A percentile compares a stretch with the other conserved stretches of the same genome.
These are phyloP conservation scores for Chloropicon primus DNA, from an alignment of 139 green algal genomes.

Conservation along the genomic window DNA sequence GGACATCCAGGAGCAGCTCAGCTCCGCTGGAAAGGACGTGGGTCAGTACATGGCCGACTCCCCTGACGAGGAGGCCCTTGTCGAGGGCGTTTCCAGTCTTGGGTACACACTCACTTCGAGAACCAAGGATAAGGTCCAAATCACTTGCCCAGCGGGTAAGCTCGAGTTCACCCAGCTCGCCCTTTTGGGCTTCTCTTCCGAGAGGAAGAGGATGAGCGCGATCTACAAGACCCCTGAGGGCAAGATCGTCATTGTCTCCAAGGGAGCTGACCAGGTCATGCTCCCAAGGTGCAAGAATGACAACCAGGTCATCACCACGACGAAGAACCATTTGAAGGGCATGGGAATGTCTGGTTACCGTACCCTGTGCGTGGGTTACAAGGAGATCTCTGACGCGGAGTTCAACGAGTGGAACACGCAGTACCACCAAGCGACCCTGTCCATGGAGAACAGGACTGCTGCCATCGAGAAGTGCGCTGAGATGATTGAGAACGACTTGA, in stretches of 20 bases:
- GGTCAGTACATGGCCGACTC: neutral
- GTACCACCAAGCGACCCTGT: neutral
- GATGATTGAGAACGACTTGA: conserved; percentile 15
- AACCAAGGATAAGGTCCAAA: neutral
- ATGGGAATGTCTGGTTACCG: neutral
- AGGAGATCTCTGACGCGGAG: neutral
- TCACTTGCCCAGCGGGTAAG: neutral
- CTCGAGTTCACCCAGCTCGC: conserved; percentile 1
- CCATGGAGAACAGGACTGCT: neutral
- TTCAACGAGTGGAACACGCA: neutral
- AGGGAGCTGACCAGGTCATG: conserved; percentile 1
- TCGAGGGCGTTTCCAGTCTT: neutral
- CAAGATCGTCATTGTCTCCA: neutral
- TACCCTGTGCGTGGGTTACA: neutral
- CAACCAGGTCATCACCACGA: neutral
- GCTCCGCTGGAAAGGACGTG: neutral
- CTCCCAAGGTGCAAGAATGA: neutral
- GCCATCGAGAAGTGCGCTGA: neutral
- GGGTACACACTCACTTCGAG: neutral
- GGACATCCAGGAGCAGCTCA: neutral
- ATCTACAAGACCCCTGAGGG: neutral
- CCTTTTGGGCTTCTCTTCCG: neutral
- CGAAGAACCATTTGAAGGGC: neutral
- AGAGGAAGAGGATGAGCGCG: conserved; percentile 4
- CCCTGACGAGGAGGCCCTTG: conserved; percentile 3